Evolutionary conservation across 139 green algal genomes (phyloP).

Genomic region (Micractinium sp.): DNA sequence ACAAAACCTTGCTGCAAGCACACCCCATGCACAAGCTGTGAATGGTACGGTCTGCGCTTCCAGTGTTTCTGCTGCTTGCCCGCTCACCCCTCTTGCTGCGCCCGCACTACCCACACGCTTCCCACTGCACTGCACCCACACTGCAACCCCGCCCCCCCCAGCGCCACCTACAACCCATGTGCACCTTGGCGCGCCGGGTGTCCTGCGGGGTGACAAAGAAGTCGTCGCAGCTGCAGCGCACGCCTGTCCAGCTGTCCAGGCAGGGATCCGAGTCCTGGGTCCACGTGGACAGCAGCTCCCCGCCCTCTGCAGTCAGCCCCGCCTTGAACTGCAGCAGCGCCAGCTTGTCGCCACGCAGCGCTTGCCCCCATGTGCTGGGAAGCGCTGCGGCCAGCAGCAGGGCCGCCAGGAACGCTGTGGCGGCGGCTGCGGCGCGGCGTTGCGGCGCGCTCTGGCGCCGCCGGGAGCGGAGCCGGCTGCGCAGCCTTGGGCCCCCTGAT

Average conservation of each 20-base stretch:
- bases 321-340: constrained; percentile 58
- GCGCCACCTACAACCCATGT: no score
- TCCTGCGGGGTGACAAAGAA: not conserved
- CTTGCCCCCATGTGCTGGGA: not conserved
- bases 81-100: not conserved
- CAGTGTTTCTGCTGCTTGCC: not conserved
- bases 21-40: not conserved
- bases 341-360: constrained; percentile 43
- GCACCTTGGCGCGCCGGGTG: not conserved
- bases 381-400: not conserved
- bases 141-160: not conserved
- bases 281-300: constrained; percentile 46
- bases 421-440: not conserved
- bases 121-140: not conserved
- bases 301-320: constrained; percentile 20
- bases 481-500: no score
- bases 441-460: no score
- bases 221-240: constrained; percentile 48
- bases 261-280: constrained; percentile 49
- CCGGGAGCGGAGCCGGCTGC: no score
- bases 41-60: no score
- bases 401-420: not conserved
- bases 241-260: constrained; percentile 39
- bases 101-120: not conserved
- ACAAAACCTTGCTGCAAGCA: no score